phyloP scores from a whole-genome alignment of 2,329 filamentous ascomycete genomes.

The Xylariaceae sp. region DNA sequence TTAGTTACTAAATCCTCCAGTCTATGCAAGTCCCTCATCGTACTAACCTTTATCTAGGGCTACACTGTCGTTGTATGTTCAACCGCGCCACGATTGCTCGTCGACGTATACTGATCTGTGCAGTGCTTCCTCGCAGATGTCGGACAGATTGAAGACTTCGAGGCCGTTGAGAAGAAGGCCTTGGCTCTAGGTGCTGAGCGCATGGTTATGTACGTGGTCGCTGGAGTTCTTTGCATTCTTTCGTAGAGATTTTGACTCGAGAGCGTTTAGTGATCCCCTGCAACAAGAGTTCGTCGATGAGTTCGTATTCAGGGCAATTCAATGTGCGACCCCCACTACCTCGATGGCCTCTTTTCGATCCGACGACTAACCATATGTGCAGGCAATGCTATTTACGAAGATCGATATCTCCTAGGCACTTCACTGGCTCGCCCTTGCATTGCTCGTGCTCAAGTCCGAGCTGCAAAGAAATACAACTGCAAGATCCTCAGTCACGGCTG shows the following conservation, averaged over 20 bases:
- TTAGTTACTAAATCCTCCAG: too few species aligned
- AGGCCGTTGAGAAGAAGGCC: conserved; percentile 64
- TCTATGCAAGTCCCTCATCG: too few species aligned
- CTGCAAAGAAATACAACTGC: conserved; percentile 37
- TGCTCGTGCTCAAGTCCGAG: conserved; percentile 37
- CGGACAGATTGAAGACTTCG: conserved; percentile 73
- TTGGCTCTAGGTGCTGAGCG: conserved; percentile 63
- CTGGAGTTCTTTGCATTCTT: neutral
- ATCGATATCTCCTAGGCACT: conserved; percentile 45
- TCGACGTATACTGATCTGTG: too few species aligned
- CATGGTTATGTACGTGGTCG: conserved; percentile 38
- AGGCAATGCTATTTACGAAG: conserved; percentile 63
- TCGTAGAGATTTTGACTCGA: conserved; percentile 41
- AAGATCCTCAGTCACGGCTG: conserved; percentile 33
- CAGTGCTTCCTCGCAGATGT: conserved; percentile 62
- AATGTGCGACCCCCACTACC: conserved; percentile 49
- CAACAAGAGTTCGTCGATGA: conserved; percentile 74
- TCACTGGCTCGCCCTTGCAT: conserved; percentile 67
- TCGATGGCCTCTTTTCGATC: neutral
- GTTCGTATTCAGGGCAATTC: conserved; percentile 74
- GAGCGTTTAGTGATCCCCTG: conserved; percentile 63
- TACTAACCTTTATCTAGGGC: too few species aligned
- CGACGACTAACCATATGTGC: neutral
- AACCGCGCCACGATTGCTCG: neutral
- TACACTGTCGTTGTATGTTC: conserved; percentile 22